Conservation (phyloP, 2,329 filamentous ascomycete species). For the Fusarium vanettenii region DNA sequence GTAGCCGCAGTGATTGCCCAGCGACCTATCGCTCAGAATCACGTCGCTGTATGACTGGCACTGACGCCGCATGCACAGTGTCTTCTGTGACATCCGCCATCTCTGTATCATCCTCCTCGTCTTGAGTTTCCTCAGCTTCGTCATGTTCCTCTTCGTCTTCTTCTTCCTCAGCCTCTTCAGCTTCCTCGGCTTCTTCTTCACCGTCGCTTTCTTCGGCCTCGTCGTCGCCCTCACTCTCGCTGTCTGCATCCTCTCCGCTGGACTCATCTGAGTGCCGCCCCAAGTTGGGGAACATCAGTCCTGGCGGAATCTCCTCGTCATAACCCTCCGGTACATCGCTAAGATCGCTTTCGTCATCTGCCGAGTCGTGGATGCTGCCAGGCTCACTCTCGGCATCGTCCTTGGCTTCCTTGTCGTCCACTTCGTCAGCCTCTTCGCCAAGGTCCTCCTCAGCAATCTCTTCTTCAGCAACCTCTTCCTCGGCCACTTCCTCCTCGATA, state of each 20-base stretch:
- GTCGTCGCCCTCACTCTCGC: conserved; percentile 50
- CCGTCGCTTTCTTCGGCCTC: conserved; percentile 34
- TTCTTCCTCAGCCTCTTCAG: conserved; percentile 14
- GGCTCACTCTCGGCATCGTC: conserved; percentile 48
- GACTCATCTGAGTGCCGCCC: conserved; percentile 44
- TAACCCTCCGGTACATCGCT: conserved; percentile 72
- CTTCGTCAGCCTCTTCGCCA: conserved; percentile 52
- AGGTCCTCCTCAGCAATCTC: conserved; percentile 46
- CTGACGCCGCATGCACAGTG: not conserved
- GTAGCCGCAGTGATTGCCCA: not conserved
- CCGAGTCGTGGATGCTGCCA: conserved; percentile 72
- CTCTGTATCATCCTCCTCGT: conserved; percentile 32
- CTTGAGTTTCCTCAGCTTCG: conserved; percentile 30
- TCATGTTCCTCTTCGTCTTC: conserved; percentile 19
- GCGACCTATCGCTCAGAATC: not conserved
- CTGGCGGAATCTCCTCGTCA: conserved; percentile 66
- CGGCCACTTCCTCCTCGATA: conserved; percentile 44
- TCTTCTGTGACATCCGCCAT: conserved; percentile 28
- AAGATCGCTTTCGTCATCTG: conserved; percentile 76
- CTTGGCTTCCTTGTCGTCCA: conserved; percentile 44
- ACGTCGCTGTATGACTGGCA: not conserved
- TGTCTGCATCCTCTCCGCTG: conserved; percentile 51
- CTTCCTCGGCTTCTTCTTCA: conserved; percentile 32
- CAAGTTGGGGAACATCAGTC: conserved; percentile 65
- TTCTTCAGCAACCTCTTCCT: conserved; percentile 41